Evolutionary conservation across 2,329 filamentous ascomycete species (phyloP), one percentile per base, ranked within the genome.

Genomic region (Fusarium metavorans): DNA sequence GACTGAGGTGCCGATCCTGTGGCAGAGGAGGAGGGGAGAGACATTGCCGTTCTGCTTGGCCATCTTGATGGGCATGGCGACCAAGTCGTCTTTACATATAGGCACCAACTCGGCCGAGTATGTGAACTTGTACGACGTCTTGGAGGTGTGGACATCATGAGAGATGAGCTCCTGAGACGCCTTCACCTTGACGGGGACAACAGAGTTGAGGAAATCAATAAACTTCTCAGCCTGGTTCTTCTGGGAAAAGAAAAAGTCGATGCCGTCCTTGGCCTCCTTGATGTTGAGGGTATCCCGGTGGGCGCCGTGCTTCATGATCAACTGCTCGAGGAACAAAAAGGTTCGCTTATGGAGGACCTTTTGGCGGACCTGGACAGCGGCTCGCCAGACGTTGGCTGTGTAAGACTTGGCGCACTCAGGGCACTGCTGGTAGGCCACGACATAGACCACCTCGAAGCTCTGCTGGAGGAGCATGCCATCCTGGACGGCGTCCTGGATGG

Each of bases 211-310:
- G 82, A 98, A 97, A 83, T 98, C 95, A 71, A 97, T 91, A 82
- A 98, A 96, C 80, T 94, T 95, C 80, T 97, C 95, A 9, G 95
- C 96, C 78, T 97, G 94, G 80, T 98, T 99, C 79, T 94, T 89
- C 68, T 93, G 92, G 0, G 94, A 90, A 81, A 97, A 99, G 88
- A 92, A 99, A 83, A 99, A 99, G 82, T 99, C 97, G 69, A 99
- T 92, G 2, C 97, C 97, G 78, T 98, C 95, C 84, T 95, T 95
- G 32, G 94, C 94, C 85, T 99, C 97, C 82, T 97, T 98, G 85
- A 99, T 99, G 83, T 98, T 99, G 84, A 98, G 95, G 1, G 96
- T 97, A 77, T 99, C 95, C 75, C 91, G 90, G 83, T 98, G 95
- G 5, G 96, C 97, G 66, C 91, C 90, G 82, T 98, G 95, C 87